A percentile compares a stretch with the other conserved stretches of the same genome.
Conservation (phyloP, 2,329 filamentous ascomycete species). For the Exophiala sp. region DNA sequence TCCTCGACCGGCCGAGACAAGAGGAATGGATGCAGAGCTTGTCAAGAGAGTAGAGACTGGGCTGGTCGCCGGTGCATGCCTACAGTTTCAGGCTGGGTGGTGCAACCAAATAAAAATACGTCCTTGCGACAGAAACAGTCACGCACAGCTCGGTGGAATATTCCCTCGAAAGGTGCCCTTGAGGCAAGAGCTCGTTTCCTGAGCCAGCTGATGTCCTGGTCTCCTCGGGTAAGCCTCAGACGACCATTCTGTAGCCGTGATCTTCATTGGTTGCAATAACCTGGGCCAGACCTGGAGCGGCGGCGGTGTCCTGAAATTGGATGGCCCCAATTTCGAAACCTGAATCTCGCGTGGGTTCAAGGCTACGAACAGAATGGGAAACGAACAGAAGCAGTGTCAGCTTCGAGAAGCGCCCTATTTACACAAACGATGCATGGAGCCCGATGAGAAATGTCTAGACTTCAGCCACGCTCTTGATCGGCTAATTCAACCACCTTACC, state of each 20-base stretch:
- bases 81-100: neutral
- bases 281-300: no score
- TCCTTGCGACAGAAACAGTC: no score
- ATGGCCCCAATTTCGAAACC: neutral
- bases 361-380: slow-evolving; percentile 8
- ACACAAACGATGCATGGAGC: no score
- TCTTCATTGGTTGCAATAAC: no score
- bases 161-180: neutral
- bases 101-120: neutral
- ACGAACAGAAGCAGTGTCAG: neutral
- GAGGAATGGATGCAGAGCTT: neutral
- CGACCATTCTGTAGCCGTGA: no score
- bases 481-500: no score
- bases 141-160: neutral
- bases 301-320: neutral
- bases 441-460: neutral
- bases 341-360: neutral
- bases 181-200: neutral
- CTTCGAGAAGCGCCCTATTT: slow-evolving; percentile 9
- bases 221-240: no score
- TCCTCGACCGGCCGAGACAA: neutral
- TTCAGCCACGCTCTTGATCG: neutral
- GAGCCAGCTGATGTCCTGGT: neutral
- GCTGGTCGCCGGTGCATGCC: neutral
- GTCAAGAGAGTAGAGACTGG: neutral